Percentiles rank a stretch among this genome's conserved stretches.
Conservation (phyloP, 495 filamentous ascomycete genomes). For the Aspergillus panamensis region DNA sequence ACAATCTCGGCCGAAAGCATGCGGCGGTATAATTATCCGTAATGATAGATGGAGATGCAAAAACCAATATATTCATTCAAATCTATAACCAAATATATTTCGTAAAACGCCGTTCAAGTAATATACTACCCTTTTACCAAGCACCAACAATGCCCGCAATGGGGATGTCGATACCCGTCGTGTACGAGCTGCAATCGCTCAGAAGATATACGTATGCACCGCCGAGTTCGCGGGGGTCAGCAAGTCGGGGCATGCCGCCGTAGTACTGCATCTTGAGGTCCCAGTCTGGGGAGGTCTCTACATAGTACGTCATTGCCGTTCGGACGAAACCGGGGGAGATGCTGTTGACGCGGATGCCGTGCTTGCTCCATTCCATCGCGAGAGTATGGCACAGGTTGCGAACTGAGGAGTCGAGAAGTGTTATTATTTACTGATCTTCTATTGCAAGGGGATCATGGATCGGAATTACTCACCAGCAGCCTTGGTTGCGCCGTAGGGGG, state of each 20-base stretch:
- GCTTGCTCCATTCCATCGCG: conserved; percentile 47
- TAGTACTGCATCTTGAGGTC: conserved; percentile 44
- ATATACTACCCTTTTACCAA: too few relatives aligned
- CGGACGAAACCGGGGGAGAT: conserved; percentile 38
- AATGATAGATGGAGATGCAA: too few relatives aligned
- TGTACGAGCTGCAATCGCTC: conserved; percentile 4
- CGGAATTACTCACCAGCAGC: too few relatives aligned
- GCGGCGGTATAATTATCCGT: background rate
- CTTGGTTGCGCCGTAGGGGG: conserved; percentile 27
- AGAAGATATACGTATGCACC: conserved; percentile 43
- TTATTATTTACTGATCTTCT: too few relatives aligned
- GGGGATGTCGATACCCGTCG: too few relatives aligned
- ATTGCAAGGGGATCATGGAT: too few relatives aligned
- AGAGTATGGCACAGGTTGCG: conserved; percentile 28
- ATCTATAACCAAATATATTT: too few relatives aligned
- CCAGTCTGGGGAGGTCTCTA: conserved; percentile 41
- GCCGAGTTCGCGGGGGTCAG: conserved; percentile 37
- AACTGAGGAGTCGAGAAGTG: too few relatives aligned
- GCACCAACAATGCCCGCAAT: too few relatives aligned
- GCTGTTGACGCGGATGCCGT: conserved; percentile 45
- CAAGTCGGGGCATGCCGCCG: conserved; percentile 42
- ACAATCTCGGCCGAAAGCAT: background rate
- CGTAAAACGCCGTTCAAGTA: too few relatives aligned
- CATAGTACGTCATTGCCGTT: conserved; percentile 39
- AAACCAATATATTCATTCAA: too few relatives aligned